Evolutionary conservation across 2,329 filamentous ascomycete genomes (phyloP), one percentile per base, ranked within the genome.

Genomic region (Colletotrichum melonis): DNA sequence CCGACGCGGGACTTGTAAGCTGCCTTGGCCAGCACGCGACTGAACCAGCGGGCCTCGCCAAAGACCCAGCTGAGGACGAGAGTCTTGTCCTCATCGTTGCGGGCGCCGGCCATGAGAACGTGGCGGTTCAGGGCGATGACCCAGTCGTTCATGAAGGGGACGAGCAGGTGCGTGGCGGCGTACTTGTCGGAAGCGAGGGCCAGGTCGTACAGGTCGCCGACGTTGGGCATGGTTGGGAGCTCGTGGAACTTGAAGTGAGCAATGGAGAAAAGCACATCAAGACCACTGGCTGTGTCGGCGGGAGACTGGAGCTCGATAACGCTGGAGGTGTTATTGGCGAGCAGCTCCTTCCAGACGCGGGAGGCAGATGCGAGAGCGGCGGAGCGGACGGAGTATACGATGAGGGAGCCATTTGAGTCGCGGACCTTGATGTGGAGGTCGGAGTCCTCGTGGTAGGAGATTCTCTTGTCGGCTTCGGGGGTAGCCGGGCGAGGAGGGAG

Each of bases 21-120:
- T 26, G 70, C 70, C 66, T 69, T 73, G 12, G 70, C 49, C 19
- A 73, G 55, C 6, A 73, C 70, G n/a, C 70, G 70, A 54, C 66
- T 69, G 55, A 73, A 73, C 70, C 70, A 73, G 26, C 70, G 70
- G 16, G 70, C 70, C 55, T 69, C 70, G 6, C 70, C 70, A 14
- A 73, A 73, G 46, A 73, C 70, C 70, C 70, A 73, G 70, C 70
- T 69, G 3, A 73, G 66, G 7, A 73, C 66, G 42, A 73, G 70
- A 4, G 70, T 73, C 70, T 73, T 73, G 54, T 73, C 70, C 70
- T 73, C 70, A 55, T 73, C 70, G 59, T 73, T 73, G 66, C 70
- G 70, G 55, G 70, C 70, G 59, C 70, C 70, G 4, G 70, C 70
- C 70, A 73, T 69, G 32, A 73, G 70, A 30, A 73, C 70, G 59